Evolutionary conservation across 495 filamentous ascomycete species (phyloP).

Genomic region (Physcia stellaris): DNA sequence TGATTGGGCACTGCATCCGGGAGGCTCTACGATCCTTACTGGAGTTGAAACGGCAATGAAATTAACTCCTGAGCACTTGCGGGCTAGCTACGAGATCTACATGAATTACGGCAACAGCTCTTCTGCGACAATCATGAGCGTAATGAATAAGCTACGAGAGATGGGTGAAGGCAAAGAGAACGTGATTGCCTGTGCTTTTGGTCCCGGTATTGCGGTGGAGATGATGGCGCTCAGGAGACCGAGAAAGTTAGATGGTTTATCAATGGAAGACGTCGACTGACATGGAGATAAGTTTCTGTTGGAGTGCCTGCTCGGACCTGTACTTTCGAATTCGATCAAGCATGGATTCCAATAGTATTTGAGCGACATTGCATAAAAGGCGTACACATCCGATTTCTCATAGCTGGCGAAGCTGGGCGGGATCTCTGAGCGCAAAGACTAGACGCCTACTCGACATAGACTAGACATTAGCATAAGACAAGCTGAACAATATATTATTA

Average conservation of each 20-base stretch:
- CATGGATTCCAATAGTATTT: too few species aligned
- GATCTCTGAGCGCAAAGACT: too few species aligned
- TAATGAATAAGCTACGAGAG: constrained; percentile 41
- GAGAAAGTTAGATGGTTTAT: background rate
- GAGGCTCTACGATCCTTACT: constrained; percentile 48
- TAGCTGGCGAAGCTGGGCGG: too few species aligned
- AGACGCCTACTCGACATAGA: too few species aligned
- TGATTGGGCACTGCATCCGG: constrained; percentile 59
- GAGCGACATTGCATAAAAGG: too few species aligned
- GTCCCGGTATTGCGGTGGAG: constrained; percentile 49
- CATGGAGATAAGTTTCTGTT: constrained; percentile 6
- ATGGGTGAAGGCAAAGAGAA: constrained; percentile 39
- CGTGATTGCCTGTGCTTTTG: constrained; percentile 51
- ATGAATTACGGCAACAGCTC: constrained; percentile 49
- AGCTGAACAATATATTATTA: too few species aligned
- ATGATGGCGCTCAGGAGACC: constrained; percentile 43
- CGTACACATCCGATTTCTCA: too few species aligned
- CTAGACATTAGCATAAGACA: too few species aligned
- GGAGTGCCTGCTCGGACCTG: too few species aligned
- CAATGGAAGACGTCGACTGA: background rate
- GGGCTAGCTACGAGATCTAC: constrained; percentile 48
- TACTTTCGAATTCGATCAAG: too few species aligned
- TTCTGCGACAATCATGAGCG: constrained; percentile 46
- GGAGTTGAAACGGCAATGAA: constrained; percentile 40
- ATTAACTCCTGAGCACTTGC: constrained; percentile 43